Evolutionary conservation across 441 rosid genomes (phyloP).

Genomic region (Gossypium laxum): DNA sequence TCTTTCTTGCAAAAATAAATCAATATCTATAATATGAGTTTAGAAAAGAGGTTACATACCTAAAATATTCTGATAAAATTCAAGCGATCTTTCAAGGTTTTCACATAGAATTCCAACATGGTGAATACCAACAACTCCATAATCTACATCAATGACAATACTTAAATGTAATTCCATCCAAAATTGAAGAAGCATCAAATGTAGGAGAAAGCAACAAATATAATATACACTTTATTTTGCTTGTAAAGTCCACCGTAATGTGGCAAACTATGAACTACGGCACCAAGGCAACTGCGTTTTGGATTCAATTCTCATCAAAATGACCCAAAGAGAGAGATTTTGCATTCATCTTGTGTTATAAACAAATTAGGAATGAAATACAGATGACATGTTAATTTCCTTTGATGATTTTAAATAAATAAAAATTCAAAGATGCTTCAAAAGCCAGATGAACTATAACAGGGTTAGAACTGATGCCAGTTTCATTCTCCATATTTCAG

Average conservation of each 20-base stretch:
- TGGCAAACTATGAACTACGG: background rate
- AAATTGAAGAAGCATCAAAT: background rate
- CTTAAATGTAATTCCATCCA: background rate
- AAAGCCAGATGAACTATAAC: background rate
- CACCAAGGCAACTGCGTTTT: background rate
- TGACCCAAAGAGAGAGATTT: background rate
- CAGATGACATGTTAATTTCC: background rate
- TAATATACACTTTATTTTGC: background rate
- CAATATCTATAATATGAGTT: background rate
- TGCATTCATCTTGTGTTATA: conserved; percentile 1
- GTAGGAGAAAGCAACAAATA: background rate
- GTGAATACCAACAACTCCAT: conserved; percentile 67
- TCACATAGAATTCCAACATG: conserved; percentile 82
- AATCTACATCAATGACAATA: conserved; percentile 35
- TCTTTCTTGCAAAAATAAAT: background rate
- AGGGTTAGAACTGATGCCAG: background rate
- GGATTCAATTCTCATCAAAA: background rate
- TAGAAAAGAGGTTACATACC: conserved; percentile 25
- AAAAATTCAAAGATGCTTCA: background rate
- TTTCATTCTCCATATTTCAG: background rate
- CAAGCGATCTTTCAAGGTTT: conserved; percentile 72
- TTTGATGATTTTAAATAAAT: background rate
- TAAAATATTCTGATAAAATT: conserved; percentile 65
- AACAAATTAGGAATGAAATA: background rate
- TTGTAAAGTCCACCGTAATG: background rate